Base-by-base conservation (phyloP, 495 filamentous ascomycete species). In the Aeminium ludgeri region DNA sequence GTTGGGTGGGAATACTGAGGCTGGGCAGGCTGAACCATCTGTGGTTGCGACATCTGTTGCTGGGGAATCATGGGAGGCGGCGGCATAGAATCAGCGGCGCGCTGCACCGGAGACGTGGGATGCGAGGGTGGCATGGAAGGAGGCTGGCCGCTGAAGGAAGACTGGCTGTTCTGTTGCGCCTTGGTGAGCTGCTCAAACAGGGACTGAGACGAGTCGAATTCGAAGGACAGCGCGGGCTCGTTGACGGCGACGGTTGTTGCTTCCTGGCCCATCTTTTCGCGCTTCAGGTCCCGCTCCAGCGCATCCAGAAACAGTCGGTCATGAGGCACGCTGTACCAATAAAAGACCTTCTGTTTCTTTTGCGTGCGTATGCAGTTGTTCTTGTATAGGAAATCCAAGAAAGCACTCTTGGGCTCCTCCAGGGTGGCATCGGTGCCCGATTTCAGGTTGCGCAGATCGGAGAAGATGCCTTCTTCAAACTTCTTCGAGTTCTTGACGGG, bases 271-370 rank as follows among this genome's bases (percentile, higher is more conserved):
- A 95, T 95, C 72, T 97, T 97, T 65, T 97, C 89, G 53, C 89
- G 73, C 74, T 97, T 97, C 58, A 97, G 61, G 56, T 97, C 89
- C 43, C 89, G 78, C 66, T 97, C 89, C 58, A 97, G 67, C 33
- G 89, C 89, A 67, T 97, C 89, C 41, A 96, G 76, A 63, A 97
- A 97, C 30, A 97, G 75, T 27, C 89, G 75, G 65, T 97, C 89
- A 59, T 97, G 89, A 6, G 89, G 89, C 40, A 97, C 89, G 64
- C 86, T 94, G 61, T 97, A 97, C 89, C 89, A 97, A 64, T 95
- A 97, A 54, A 97, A 97, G 50, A 97, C 89, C 68, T 97, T 97
- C 57, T 97, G 89, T 72, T 97, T 97, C 74, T 97, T 97, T 62
- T 97, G 89, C 19, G 89, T 97, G 49, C 89, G 74, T 53, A 97